phyloP scores from a whole-genome alignment of 163 green algal genomes.

The Prototheca wickerhamii region DNA sequence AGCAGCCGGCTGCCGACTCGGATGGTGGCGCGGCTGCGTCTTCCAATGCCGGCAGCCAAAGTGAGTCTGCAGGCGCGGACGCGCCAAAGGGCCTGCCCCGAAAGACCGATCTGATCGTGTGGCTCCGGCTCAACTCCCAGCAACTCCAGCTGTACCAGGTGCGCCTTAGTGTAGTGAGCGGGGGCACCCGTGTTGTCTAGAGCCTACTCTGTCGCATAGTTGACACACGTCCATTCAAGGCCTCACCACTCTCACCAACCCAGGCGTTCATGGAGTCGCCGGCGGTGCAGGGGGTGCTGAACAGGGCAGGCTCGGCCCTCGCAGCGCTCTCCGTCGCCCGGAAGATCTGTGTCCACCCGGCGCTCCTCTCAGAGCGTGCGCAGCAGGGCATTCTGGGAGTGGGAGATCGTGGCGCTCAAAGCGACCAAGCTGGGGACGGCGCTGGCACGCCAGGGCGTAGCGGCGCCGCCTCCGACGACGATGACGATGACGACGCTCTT shows the following conservation, averaged over 20 bases:
- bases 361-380: conserved; percentile 58
- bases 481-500: background rate
- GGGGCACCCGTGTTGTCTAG: background rate
- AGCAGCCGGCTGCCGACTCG: no score
- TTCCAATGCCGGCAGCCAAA: no score
- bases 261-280: conserved; percentile 57
- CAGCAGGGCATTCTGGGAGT: conserved; percentile 22
- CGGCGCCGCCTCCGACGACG: no score
- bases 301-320: conserved; percentile 66
- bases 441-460: no score
- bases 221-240: background rate
- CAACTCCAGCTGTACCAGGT: conserved; percentile 54
- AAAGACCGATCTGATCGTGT: conserved; percentile 92
- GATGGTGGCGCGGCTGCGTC: background rate
- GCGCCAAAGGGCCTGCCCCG: conserved; percentile 14
- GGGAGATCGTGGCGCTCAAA: no score
- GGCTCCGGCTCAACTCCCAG: conserved; percentile 67
- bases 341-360: conserved; percentile 90
- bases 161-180: background rate
- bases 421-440: no score
- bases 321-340: conserved; percentile 71
- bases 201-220: background rate
- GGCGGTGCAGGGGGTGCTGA: conserved; percentile 60
- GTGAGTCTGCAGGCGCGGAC: no score
- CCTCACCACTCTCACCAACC: background rate